phyloP scores from a whole-genome alignment of 164 flowering plant species.

The Chloranthus sessilifolius region DNA sequence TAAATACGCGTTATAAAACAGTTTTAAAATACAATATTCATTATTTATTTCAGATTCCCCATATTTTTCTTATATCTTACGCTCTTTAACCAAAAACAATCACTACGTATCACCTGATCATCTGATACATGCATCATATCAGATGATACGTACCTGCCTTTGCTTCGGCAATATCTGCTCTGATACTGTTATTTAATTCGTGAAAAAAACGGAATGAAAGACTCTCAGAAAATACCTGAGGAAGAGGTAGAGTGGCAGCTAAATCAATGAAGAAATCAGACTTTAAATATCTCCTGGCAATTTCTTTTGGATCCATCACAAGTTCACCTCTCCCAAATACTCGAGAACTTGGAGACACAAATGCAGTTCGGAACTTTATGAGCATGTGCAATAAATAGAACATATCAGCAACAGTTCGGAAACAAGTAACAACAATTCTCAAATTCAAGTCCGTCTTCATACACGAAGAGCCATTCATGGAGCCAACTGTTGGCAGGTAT shows the following conservation, averaged over 20 bases:
- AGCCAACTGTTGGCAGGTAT: slow-evolving; percentile 53
- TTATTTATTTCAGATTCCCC: too few relatives aligned
- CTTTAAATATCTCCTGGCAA: slow-evolving; percentile 59
- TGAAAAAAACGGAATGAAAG: too few relatives aligned
- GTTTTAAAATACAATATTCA: too few relatives aligned
- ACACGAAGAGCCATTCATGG: slow-evolving; percentile 42
- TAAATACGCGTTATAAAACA: too few relatives aligned
- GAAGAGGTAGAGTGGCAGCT: slow-evolving; percentile 72
- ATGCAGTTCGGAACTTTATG: slow-evolving; percentile 74
- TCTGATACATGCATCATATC: too few relatives aligned
- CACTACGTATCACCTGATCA: too few relatives aligned
- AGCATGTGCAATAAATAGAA: slow-evolving; percentile 63
- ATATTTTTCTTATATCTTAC: too few relatives aligned
- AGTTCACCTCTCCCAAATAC: slow-evolving; percentile 92
- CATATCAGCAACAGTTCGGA: slow-evolving; percentile 62
- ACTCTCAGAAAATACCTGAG: slow-evolving; percentile 54
- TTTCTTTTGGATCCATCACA: slow-evolving; percentile 74
- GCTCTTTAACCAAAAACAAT: too few relatives aligned
- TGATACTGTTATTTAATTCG: too few relatives aligned
- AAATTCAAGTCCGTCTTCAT: slow-evolving; percentile 52
- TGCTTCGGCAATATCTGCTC: too few relatives aligned
- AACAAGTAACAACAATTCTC: slow-evolving; percentile 57
- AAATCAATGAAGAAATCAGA: slow-evolving; percentile 74
- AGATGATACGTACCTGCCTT: too few relatives aligned
- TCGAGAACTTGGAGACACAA: slow-evolving; percentile 68